Conservation (phyloP, 306 rosid species). For the Cucurbita maxima region DNA sequence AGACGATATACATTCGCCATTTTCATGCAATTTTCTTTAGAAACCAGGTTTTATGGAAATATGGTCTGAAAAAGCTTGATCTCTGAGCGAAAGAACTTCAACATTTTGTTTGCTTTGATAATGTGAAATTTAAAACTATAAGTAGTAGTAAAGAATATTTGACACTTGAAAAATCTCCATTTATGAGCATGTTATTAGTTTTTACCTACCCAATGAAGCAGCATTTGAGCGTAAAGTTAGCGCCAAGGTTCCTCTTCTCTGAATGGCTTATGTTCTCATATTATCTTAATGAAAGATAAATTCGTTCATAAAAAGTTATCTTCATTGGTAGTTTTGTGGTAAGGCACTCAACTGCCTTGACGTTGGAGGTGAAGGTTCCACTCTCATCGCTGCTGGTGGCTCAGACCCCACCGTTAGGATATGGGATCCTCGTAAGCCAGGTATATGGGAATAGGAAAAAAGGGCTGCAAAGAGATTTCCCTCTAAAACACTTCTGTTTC, state of each 20-base stretch:
- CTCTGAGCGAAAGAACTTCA: not conserved
- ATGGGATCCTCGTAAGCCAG: conserved; percentile 99
- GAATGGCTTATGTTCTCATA: not conserved
- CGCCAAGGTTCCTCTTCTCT: not conserved
- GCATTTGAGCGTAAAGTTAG: not conserved
- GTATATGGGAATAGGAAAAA: conserved; percentile 16
- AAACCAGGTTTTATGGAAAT: not conserved
- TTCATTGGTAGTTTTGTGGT: conserved; percentile 39
- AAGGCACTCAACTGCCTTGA: conserved; percentile 77
- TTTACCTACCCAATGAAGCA: not conserved
- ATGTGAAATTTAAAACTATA: not conserved
- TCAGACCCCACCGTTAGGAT: conserved; percentile 71
- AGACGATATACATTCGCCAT: not conserved
- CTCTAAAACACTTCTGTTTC: conserved; percentile 1
- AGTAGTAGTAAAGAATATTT: not conserved
- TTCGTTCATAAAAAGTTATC: not conserved
- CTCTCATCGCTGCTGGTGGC: conserved; percentile 71
- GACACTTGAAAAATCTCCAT: too few relatives aligned
- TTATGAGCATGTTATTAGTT: not conserved
- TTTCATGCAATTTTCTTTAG: not conserved
- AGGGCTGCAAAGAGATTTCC: not conserved
- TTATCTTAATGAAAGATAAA: not conserved
- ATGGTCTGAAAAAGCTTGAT: not conserved
- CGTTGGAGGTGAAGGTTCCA: conserved; percentile 78
- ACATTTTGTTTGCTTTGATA: not conserved